These are phyloP conservation scores for Teratosphaeria destructans DNA, from an alignment of 2,329 filamentous ascomycete genomes.

Conservation along the genomic window DNA sequence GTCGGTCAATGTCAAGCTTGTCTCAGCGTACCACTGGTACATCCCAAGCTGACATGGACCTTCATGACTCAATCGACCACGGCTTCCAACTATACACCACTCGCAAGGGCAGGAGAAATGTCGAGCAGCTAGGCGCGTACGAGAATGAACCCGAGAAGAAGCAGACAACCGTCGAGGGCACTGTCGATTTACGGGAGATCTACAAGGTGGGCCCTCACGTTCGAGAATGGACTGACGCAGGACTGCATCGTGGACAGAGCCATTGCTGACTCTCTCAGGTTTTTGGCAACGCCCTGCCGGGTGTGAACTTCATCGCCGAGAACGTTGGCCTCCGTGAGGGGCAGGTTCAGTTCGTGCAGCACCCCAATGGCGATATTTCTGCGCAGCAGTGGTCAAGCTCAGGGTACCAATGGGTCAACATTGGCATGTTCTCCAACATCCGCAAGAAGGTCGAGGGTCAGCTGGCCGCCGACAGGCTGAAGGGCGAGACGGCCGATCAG, in stretches of 20 bases:
- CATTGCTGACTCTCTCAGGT: constrained; percentile 13
- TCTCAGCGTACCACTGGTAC: constrained; percentile 15
- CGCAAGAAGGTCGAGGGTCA: constrained; percentile 35
- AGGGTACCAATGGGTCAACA: constrained; percentile 34
- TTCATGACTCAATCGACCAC: constrained; percentile 12
- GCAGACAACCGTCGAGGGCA: constrained; percentile 21
- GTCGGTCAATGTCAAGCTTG: constrained; percentile 18
- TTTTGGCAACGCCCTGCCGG: constrained; percentile 34
- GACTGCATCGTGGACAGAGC: not conserved
- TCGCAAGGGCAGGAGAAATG: constrained; percentile 12
- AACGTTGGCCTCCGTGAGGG: constrained; percentile 28
- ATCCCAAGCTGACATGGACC: constrained; percentile 9
- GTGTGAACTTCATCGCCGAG: constrained; percentile 28
- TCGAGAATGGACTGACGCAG: not conserved
- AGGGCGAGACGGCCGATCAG: constrained; percentile 25
- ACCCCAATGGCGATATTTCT: constrained; percentile 38
- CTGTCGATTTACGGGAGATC: constrained; percentile 23
- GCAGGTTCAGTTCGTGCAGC: constrained; percentile 36
- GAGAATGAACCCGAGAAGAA: constrained; percentile 19
- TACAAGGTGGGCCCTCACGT: constrained; percentile 1
- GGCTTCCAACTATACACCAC: constrained; percentile 24
- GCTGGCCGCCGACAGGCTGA: constrained; percentile 31
- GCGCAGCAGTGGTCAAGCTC: constrained; percentile 36
- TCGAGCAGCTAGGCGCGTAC: constrained; percentile 12
- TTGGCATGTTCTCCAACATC: constrained; percentile 34